phyloP scores from a whole-genome alignment of 768 basidiomycete species.

The Inosperma sp. region DNA sequence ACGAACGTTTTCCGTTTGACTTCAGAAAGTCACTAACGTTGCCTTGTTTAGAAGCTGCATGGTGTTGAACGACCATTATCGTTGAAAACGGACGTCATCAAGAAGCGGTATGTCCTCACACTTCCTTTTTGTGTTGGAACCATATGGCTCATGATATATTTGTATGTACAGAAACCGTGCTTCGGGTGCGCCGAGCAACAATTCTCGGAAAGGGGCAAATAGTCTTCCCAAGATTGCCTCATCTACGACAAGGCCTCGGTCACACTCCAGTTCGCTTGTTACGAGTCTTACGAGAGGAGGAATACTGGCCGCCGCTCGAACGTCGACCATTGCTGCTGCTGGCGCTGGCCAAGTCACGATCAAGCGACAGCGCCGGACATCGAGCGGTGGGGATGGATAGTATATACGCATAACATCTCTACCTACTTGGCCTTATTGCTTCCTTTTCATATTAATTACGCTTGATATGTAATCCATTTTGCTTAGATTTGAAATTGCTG shows the following conservation, averaged over 20 bases:
- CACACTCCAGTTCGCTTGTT: conserved; percentile 59
- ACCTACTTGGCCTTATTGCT: conserved; percentile 1
- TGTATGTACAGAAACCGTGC: conserved; percentile 64
- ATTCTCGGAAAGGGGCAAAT: conserved; percentile 58
- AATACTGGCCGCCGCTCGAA: conserved; percentile 27
- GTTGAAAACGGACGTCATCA: conserved; percentile 95
- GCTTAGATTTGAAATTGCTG: conserved; percentile 27
- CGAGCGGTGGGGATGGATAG: conserved; percentile 40
- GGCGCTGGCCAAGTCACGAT: conserved; percentile 40
- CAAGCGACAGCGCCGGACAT: conserved; percentile 81
- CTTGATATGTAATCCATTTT: too few species aligned
- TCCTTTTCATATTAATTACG: conserved; percentile 17
- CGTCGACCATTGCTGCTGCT: conserved; percentile 29
- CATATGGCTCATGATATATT: conserved; percentile 5
- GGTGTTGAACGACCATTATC: conserved; percentile 92
- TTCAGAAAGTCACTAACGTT: conserved; percentile 8
- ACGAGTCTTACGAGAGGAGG: conserved; percentile 42
- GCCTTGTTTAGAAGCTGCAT: conserved; percentile 73
- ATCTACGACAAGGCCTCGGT: conserved; percentile 66
- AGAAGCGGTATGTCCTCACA: conserved; percentile 66
- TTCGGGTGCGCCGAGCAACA: conserved; percentile 64
- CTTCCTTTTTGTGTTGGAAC: neutral
- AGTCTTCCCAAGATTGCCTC: conserved; percentile 71
- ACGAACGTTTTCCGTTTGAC: conserved; percentile 1
- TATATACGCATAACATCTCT: conserved; percentile 4